phyloP scores from a whole-genome alignment of 176 grass and related monocot genomes.

The Alopecurus myosuroides region DNA sequence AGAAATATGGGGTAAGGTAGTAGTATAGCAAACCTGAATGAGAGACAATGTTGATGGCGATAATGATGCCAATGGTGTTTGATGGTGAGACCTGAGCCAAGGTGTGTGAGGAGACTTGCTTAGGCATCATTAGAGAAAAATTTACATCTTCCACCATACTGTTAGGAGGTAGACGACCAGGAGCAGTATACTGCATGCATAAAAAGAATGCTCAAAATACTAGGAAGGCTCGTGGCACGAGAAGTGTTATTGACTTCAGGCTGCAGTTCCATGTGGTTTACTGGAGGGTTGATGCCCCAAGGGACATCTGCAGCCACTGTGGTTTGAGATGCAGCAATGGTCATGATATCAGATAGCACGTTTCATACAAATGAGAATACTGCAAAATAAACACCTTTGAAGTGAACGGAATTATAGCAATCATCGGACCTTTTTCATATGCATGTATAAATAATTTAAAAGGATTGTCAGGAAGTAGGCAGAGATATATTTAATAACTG shows the following conservation, averaged over 20 bases:
- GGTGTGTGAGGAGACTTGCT: conserved; percentile 52
- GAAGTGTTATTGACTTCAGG: conserved; percentile 61
- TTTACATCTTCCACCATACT: conserved; percentile 66
- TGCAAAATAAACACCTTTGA: conserved; percentile 60
- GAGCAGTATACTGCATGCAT: conserved; percentile 52
- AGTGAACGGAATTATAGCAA: conserved; percentile 86
- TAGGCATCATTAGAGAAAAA: conserved; percentile 62
- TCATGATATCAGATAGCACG: not conserved
- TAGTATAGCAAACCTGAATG: conserved; percentile 50
- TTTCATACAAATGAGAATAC: conserved; percentile 1
- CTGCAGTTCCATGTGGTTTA: conserved; percentile 54
- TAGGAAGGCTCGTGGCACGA: conserved; percentile 49
- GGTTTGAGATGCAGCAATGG: conserved; percentile 41
- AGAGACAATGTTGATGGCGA: conserved; percentile 72
- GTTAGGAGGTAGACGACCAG: conserved; percentile 54
- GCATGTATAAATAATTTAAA: conserved; percentile 52
- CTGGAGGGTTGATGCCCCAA: conserved; percentile 34
- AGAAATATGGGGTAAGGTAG: conserved; percentile 6
- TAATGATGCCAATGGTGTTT: conserved; percentile 35
- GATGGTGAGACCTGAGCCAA: conserved; percentile 44
- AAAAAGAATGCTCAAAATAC: conserved; percentile 21
- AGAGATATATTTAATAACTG: not conserved
- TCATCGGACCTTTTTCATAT: conserved; percentile 84
- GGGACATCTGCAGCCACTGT: conserved; percentile 43
- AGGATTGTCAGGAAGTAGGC: not conserved